Evolutionary conservation across 106 monocot species (phyloP).

Genomic region (Xerophyta viscosa): DNA sequence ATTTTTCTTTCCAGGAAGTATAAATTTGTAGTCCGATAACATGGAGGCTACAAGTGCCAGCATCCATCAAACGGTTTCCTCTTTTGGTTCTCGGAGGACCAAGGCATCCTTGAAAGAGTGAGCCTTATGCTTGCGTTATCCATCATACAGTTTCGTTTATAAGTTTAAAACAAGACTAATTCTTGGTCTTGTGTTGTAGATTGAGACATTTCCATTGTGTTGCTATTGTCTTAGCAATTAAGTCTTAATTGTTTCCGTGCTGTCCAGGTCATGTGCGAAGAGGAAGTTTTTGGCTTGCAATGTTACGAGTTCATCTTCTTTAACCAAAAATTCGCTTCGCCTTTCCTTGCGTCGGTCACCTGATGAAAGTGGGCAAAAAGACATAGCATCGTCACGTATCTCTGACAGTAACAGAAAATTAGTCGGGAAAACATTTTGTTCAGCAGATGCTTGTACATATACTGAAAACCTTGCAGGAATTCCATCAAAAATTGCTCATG

Average conservation of each 20-base stretch:
- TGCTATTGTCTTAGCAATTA: too few relatives aligned
- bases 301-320: too few relatives aligned
- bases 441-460: slow-evolving; percentile 16
- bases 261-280: slow-evolving; percentile 9
- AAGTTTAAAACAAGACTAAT: too few relatives aligned
- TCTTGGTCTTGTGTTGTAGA: too few relatives aligned
- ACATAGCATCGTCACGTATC: neutral
- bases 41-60: slow-evolving; percentile 13
- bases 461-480: slow-evolving; percentile 10
- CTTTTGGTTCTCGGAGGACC: slow-evolving; percentile 2
- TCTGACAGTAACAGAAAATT: slow-evolving; percentile 1
- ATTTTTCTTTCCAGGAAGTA: neutral
- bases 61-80: slow-evolving; percentile 2
- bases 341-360: too few relatives aligned
- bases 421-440: slow-evolving; percentile 13
- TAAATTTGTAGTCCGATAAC: neutral
- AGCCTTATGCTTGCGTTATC: too few relatives aligned
- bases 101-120: neutral
- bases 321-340: too few relatives aligned
- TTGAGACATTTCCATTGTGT: too few relatives aligned
- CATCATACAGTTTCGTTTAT: too few relatives aligned
- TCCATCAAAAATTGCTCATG: slow-evolving; percentile 17
- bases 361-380: neutral
- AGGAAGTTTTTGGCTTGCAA: slow-evolving; percentile 2
- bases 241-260: neutral